Base-by-base conservation (phyloP, 1,284 basidiomycete genomes). In the Hypsizygus ulmarius region DNA sequence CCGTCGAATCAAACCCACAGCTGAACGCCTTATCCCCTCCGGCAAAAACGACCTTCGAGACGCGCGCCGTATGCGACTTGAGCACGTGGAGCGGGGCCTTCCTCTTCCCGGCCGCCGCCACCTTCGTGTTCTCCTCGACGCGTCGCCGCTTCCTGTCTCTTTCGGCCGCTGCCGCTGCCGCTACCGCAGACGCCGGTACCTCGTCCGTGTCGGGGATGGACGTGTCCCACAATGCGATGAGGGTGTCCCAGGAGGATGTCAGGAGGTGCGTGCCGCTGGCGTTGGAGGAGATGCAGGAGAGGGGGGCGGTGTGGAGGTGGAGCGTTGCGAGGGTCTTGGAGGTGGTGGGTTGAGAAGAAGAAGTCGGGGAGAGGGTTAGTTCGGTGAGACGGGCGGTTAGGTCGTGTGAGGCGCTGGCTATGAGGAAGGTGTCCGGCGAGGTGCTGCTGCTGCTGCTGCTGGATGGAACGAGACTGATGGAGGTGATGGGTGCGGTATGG, bases 391-490 rank as follows among this genome's bases (percentile, higher is more conserved):
- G 82, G 0, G 79, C 79, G 0, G 87, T 85, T 33, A 92, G 80
- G 64, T 97, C 94, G 45, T 87, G 87, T 39, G 94, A 93, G 1
- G 89, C 83, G 30, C 82, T 93, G 0, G 87, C 91, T 29, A 95
- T 68, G 50, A 56, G 76, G 66, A 44, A 75, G 21, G 75, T 72
- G 1, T 65, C 54, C 3, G 68, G 56, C 6, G 60, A 39, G 21
- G 43, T 1, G 64, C 64, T 5, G 74, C 74, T 15, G 30, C 59
- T 50, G 8, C 28, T 12, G 16, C 36, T 16, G 6, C 47, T 36
- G 27, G 49, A 16, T 3, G 67, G 64, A 11, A 93, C 67, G 59
- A 87, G 72, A 39, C 78, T 80, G 32, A 89, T 68, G 3, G 84
- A 89, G 0, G 90, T 89, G 34, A 93, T 79, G 1, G 92, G 83